Conservation (phyloP, 1,139 yeast species). For the Hansenula sp. region DNA sequence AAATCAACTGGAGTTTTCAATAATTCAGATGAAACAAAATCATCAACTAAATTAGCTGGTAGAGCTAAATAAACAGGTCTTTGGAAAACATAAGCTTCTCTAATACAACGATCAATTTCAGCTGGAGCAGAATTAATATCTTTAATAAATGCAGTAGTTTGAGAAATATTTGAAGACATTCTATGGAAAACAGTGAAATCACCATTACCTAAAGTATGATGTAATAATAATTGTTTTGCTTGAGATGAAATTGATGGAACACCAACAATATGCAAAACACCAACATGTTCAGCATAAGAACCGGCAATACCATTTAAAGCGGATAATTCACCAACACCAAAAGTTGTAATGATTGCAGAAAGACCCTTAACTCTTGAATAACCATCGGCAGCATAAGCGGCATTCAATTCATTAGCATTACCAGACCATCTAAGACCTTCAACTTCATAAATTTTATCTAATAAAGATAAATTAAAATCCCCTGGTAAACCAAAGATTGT, state of each 20-base stretch:
- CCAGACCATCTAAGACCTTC: conserved; percentile 50
- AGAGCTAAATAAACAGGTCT: conserved; percentile 71
- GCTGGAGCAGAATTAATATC: conserved; percentile 33
- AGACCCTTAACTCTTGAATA: conserved; percentile 46
- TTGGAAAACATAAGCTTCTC: conserved; percentile 42
- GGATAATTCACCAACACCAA: conserved; percentile 8
- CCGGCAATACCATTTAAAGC: conserved; percentile 8
- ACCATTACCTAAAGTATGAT: conserved; percentile 79
- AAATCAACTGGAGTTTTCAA: conserved; percentile 47
- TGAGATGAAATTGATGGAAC: conserved; percentile 49
- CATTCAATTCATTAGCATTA: conserved; percentile 52
- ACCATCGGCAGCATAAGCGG: conserved; percentile 73
- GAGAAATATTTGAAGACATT: conserved; percentile 69
- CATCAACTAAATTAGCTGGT: conserved; percentile 58
- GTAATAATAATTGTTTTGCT: conserved; percentile 55
- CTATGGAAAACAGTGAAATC: conserved; percentile 75
- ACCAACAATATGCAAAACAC: conserved; percentile 27
- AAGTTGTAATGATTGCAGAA: conserved; percentile 32
- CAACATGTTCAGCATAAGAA: conserved; percentile 32
- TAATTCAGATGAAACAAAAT: conserved; percentile 33
- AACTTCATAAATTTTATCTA: conserved; percentile 56
- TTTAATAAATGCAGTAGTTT: conserved; percentile 63
- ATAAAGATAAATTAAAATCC: conserved; percentile 61
- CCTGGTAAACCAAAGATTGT: conserved; percentile 64
- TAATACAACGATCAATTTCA: conserved; percentile 47